Percentiles rank a stretch among this genome's conserved stretches.
These are phyloP conservation scores for Paecilomyces sp. DNA, from an alignment of 2,329 filamentous ascomycete species.

Conservation along the genomic window DNA sequence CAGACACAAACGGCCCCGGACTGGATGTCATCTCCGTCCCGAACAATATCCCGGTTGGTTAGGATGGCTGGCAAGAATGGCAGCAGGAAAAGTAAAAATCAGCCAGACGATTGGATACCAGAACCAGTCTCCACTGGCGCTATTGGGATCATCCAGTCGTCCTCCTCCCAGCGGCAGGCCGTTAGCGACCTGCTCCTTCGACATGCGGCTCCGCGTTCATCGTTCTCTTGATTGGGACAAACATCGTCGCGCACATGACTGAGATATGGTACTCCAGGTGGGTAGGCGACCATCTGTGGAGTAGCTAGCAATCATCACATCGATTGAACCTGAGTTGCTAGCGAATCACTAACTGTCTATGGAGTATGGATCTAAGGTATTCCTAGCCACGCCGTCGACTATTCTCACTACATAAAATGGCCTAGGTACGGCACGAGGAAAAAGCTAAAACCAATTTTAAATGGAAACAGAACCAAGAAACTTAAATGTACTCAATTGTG, in stretches of 20 bases:
- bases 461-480: no score
- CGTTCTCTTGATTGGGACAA: not conserved
- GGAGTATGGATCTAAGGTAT: no score
- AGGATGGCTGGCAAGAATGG: not conserved
- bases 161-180: not conserved
- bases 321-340: no score
- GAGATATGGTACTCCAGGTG: no score
- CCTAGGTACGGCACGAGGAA: no score
- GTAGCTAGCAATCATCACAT: no score
- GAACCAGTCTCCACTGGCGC: not conserved
- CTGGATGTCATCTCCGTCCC: not conserved
- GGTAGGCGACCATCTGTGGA: no score
- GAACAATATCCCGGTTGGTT: not conserved
- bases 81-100: not conserved
- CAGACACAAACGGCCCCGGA: not conserved
- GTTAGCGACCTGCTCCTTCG: not conserved
- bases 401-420: no score
- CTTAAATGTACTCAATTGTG: no score
- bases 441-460: no score
- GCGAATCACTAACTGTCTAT: no score
- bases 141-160: not conserved
- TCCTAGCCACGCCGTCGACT: no score
- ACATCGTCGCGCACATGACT: not conserved
- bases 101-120: not conserved
- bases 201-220: not conserved